These are phyloP conservation scores for Epithemia pelagica DNA, from an alignment of 108 stramenopile species.

Conservation along the genomic window DNA sequence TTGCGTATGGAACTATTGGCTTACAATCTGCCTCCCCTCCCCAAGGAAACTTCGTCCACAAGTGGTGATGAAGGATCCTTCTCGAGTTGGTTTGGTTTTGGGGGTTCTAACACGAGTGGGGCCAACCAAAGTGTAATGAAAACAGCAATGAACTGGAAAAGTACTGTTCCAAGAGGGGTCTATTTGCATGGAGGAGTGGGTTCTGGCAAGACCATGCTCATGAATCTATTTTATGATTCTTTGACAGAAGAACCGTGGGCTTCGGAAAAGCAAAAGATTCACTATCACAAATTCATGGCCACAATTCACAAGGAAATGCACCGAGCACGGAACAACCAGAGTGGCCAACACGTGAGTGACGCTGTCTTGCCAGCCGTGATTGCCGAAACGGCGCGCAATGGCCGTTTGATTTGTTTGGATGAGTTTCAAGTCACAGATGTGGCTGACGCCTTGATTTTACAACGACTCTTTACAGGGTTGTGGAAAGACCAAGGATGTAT, in stretches of 20 bases:
- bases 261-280: constrained; percentile 82
- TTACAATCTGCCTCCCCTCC: background rate
- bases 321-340: constrained; percentile 32
- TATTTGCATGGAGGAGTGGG: constrained; percentile 93
- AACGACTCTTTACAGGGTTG: constrained; percentile 67
- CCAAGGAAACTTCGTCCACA: constrained; percentile 1
- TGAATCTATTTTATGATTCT: constrained; percentile 89
- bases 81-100: background rate
- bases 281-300: constrained; percentile 99
- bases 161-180: constrained; percentile 32
- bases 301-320: constrained; percentile 79
- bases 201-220: constrained; percentile 95
- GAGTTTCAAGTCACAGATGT: constrained; percentile 93
- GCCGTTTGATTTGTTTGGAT: constrained; percentile 74
- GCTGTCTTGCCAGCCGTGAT: constrained; percentile 48
- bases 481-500: constrained; percentile 61
- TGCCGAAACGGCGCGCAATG: constrained; percentile 34
- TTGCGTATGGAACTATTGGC: constrained; percentile 39
- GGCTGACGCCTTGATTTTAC: constrained; percentile 80
- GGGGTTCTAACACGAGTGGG: background rate
- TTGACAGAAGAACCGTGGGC: constrained; percentile 28
- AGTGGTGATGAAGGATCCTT: background rate
- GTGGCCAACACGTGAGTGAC: constrained; percentile 6
- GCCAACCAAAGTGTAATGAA: background rate
- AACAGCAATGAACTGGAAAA: background rate